Evolutionary conservation across 164 flowering plant genomes (phyloP), one percentile per base, ranked within the genome.

Genomic region (Aristolochia fimbriata): DNA sequence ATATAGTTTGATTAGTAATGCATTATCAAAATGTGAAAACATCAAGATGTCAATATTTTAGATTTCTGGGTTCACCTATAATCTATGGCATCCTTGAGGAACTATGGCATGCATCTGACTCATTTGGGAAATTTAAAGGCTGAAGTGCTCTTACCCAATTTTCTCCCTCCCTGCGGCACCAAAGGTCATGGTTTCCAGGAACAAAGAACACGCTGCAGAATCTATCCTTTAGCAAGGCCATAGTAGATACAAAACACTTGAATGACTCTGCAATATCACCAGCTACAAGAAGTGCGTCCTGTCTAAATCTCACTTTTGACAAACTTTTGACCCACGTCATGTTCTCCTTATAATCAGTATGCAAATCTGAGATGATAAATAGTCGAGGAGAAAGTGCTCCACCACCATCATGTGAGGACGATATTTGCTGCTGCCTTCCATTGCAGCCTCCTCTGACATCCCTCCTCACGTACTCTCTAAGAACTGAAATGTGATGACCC

Each of bases 251-350:
- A 64, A 89, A 89, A 52, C 73, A 77, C 21, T 64, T 60, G 61
- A 61, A 73, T 3, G 86, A 78, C 78, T 86, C 96, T 0, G 93
- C 80, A 4, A 89, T 89, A 78, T 85, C 96, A 63, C 94, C 96
- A 22, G 91, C 86, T 63, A 87, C 90, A 63, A 87, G 74, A 65
- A 86, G 88, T 45, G 81, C 77, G 68, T 83, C 90, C n/a, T 74
- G 69, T 66, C 62, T 66, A 71, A 77, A 61, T 33, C 47, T 65
- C 24, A 33, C 56, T 3, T 70, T 22, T 1, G 94, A 72, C 57
- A 87, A 64, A 51, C 69, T 20, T 59, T 76, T 69, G 16, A 89
- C 76, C 94, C 90, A 89, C 6, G 55, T 62, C 91, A 85, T 78
- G 78, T 86, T 89, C 58, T 89, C 86, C 0, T 74, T 23, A 62